Percentiles rank a stretch among this genome's conserved stretches.
Conservation (phyloP, 148 eudicot species). For the Amaranthus cruentus region DNA sequence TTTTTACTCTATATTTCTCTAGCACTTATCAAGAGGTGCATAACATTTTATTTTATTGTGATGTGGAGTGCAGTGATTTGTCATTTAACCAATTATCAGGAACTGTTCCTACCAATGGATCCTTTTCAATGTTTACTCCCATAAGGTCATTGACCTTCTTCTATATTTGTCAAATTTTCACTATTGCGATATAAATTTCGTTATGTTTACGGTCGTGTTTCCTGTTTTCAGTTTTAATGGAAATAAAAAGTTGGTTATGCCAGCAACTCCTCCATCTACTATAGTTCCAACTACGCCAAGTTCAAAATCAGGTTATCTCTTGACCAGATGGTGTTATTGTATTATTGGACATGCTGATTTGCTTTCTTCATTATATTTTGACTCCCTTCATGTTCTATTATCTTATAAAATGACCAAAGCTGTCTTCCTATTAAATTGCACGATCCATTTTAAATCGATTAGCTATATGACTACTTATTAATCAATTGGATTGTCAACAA, state of each 20-base stretch:
- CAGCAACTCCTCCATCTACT: slow-evolving; percentile 41
- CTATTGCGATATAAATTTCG: not conserved
- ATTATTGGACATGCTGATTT: not conserved
- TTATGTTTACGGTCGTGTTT: slow-evolving; percentile 18
- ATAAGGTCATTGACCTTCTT: slow-evolving; percentile 50
- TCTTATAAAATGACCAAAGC: not conserved
- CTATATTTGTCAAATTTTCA: not conserved
- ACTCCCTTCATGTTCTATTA: not conserved
- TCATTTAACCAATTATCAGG: slow-evolving; percentile 60
- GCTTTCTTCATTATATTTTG: not conserved
- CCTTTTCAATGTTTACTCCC: slow-evolving; percentile 69
- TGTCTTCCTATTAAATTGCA: too few species aligned
- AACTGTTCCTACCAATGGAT: slow-evolving; percentile 64
- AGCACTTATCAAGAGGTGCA: not conserved
- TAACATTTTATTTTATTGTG: slow-evolving; percentile 9
- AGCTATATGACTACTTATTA: not conserved
- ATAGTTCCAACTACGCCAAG: slow-evolving; percentile 31
- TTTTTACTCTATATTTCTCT: not conserved
- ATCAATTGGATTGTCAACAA: not conserved
- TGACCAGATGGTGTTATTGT: not conserved
- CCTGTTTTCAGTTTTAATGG: slow-evolving; percentile 49
- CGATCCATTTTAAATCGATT: not conserved
- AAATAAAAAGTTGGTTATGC: slow-evolving; percentile 34
- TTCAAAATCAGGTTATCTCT: slow-evolving; percentile 42
- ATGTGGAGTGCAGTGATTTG: slow-evolving; percentile 58